phyloP scores from a whole-genome alignment of 1,139 yeast species.

The Blastobotrys buckinghamii region DNA sequence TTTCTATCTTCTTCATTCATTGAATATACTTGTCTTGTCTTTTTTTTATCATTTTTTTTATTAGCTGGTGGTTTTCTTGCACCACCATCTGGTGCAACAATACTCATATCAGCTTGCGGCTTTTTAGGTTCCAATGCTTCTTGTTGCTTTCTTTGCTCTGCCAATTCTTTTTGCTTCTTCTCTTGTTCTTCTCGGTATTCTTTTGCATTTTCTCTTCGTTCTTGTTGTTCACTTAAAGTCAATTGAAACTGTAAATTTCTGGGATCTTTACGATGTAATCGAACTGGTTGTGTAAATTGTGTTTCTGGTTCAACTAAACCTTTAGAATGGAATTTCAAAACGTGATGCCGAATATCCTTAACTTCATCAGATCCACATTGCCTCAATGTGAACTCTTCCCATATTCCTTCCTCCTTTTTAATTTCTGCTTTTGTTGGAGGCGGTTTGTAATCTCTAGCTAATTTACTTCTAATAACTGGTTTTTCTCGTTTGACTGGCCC shows the following conservation, averaged over 20 bases:
- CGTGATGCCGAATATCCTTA: conserved; percentile 70
- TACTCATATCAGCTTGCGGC: conserved; percentile 44
- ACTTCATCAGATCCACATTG: conserved; percentile 71
- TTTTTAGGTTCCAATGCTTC: conserved; percentile 13
- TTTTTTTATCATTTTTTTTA: conserved; percentile 55
- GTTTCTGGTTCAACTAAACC: conserved; percentile 63
- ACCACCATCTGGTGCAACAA: conserved; percentile 91
- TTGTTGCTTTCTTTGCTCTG: background rate
- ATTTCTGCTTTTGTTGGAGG: background rate
- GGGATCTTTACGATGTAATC: conserved; percentile 90
- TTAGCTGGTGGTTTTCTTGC: conserved; percentile 49
- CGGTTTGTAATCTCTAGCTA: background rate
- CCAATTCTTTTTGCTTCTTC: background rate
- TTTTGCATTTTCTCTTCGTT: conserved; percentile 12
- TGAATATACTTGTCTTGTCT: conserved; percentile 76
- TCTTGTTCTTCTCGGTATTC: conserved; percentile 18
- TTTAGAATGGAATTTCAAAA: conserved; percentile 73
- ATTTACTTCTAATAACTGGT: background rate
- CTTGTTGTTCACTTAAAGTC: conserved; percentile 53
- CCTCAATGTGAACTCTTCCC: conserved; percentile 61
- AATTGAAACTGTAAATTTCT: conserved; percentile 81
- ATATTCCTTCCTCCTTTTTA: conserved; percentile 16
- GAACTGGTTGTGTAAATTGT: conserved; percentile 73
- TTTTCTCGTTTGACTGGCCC: conserved; percentile 2
- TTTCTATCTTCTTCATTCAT: conserved; percentile 78